phyloP scores from a whole-genome alignment of 139 green algal genomes.

The Mesotaenium endlicherianum region DNA sequence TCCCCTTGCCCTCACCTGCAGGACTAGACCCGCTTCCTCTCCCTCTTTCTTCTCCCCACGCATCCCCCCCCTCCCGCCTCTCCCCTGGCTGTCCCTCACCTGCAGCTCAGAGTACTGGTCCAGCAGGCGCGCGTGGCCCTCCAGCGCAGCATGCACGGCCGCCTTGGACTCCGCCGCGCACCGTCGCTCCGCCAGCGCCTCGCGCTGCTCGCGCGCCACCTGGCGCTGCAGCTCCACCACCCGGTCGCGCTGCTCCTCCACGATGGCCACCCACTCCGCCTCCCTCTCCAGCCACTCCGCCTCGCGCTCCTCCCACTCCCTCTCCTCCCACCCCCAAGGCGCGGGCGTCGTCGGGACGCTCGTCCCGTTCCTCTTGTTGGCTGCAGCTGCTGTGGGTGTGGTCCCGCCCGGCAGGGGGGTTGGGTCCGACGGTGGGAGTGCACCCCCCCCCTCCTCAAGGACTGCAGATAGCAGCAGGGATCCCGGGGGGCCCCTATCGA shows the following conservation, averaged over 20 bases:
- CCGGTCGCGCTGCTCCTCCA: neutral
- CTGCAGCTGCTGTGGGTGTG: too few species aligned
- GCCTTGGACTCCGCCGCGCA: neutral
- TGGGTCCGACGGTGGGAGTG: too few species aligned
- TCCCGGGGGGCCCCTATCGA: too few species aligned
- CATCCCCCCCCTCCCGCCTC: too few species aligned
- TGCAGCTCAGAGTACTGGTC: constrained; percentile 4
- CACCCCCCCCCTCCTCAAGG: too few species aligned
- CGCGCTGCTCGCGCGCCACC: neutral
- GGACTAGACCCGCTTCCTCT: too few species aligned
- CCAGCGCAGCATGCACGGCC: neutral
- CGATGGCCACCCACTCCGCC: neutral
- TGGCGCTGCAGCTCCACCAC: neutral
- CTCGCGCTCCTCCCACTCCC: neutral
- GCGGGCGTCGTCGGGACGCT: too few species aligned
- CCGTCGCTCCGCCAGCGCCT: neutral
- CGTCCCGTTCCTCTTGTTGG: too few species aligned
- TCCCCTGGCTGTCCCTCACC: neutral
- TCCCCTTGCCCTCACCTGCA: too few species aligned
- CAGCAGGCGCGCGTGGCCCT: neutral
- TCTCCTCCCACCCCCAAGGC: constrained; percentile 6
- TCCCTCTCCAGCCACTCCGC: neutral
- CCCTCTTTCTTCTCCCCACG: too few species aligned
- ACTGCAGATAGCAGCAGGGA: too few species aligned
- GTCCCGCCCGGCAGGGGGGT: too few species aligned